A percentile compares a stretch with the other conserved stretches of the same genome.
Evolutionary conservation across 768 basidiomycete genomes (phyloP).

Genomic region (Inosperma sp.): DNA sequence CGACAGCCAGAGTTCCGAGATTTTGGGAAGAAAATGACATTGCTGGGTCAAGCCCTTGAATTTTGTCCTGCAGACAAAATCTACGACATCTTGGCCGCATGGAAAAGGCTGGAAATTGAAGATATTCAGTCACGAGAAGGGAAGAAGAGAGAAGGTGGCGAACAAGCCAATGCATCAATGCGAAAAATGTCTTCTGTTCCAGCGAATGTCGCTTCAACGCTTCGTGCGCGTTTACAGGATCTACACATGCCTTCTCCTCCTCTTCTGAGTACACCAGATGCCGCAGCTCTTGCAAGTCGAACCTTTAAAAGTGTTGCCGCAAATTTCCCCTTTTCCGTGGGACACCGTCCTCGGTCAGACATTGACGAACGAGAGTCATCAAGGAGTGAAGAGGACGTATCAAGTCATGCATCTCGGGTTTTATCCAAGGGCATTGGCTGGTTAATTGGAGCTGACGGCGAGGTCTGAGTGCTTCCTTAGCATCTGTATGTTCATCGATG

Average conservation of each 20-base stretch:
- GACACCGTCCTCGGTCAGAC: slow-evolving; percentile 37
- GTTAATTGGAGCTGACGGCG: slow-evolving; percentile 85
- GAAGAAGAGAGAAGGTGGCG: slow-evolving; percentile 14
- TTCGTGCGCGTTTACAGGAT: slow-evolving; percentile 58
- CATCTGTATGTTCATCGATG: not conserved
- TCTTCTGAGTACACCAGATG: slow-evolving; percentile 67
- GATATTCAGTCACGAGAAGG: slow-evolving; percentile 51
- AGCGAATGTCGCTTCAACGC: slow-evolving; percentile 43
- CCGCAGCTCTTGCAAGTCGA: slow-evolving; percentile 71
- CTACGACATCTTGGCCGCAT: slow-evolving; percentile 69
- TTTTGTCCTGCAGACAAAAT: slow-evolving; percentile 81
- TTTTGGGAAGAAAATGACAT: slow-evolving; percentile 55
- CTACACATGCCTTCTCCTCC: slow-evolving; percentile 68
- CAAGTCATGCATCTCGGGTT: slow-evolving; percentile 69
- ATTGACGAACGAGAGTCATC: slow-evolving; percentile 40
- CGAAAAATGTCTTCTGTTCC: slow-evolving; percentile 19
- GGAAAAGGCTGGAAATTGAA: slow-evolving; percentile 71
- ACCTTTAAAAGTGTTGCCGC: slow-evolving; percentile 77
- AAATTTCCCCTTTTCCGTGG: slow-evolving; percentile 65
- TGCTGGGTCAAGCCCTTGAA: slow-evolving; percentile 79
- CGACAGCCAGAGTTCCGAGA: slow-evolving; percentile 75
- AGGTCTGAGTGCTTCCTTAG: slow-evolving; percentile 18
- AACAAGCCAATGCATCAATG: not conserved
- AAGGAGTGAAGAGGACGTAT: slow-evolving; percentile 52
- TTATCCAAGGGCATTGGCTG: slow-evolving; percentile 92